Conservation (phyloP, 352 stramenopile genomes). For the Ochromonadaceae sp. region DNA sequence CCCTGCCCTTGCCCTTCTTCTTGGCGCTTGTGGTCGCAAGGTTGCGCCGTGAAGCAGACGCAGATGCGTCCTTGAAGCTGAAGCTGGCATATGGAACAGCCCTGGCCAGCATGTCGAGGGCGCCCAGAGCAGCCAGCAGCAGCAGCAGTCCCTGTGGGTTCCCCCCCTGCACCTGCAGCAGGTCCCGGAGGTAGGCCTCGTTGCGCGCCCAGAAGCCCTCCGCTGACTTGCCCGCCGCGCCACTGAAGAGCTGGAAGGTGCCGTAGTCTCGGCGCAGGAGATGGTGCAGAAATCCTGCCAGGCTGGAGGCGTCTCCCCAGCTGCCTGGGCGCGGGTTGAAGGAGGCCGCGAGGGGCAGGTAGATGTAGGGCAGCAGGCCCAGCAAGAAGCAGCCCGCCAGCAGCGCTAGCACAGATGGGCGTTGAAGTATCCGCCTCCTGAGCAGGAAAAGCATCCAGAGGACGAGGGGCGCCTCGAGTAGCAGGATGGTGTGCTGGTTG, state of each 20-base stretch:
- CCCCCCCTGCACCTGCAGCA: constrained; percentile 41
- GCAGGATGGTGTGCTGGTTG: constrained; percentile 87
- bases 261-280: constrained; percentile 76
- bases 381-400: constrained; percentile 45
- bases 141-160: constrained; percentile 32
- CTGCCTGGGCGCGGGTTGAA: constrained; percentile 58
- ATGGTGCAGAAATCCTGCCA: constrained; percentile 70
- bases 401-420: constrained; percentile 26
- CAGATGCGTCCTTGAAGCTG: no score
- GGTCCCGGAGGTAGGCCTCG: constrained; percentile 48
- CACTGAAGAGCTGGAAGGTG: constrained; percentile 68
- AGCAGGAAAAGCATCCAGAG: constrained; percentile 44
- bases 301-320: constrained; percentile 70
- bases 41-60: no score
- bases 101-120: not conserved
- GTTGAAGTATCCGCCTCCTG: not conserved
- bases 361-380: constrained; percentile 60
- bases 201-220: constrained; percentile 53
- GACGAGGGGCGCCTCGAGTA: constrained; percentile 71
- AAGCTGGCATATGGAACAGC: no score
- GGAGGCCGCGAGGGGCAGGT: constrained; percentile 53
- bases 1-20: no score
- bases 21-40: no score
- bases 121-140: constrained; percentile 17
- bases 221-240: constrained; percentile 20